These are phyloP conservation scores for Pseudophaeomoniella oleicola DNA, from an alignment of 2,329 filamentous ascomycete species.

Conservation along the genomic window DNA sequence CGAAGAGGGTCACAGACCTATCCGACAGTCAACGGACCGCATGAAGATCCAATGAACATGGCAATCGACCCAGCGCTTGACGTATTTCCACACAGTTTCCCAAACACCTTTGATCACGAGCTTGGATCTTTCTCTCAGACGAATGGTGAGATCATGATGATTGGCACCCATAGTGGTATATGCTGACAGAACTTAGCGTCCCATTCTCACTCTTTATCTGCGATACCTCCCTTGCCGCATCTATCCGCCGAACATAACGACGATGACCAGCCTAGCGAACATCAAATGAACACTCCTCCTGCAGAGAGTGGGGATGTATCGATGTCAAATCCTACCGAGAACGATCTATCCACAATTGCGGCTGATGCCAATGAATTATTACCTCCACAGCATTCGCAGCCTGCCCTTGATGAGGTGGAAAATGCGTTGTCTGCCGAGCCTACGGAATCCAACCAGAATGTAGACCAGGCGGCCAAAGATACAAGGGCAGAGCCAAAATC, in stretches of 20 bases:
- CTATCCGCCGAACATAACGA: neutral
- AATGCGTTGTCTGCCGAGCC: neutral
- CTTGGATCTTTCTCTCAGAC: neutral
- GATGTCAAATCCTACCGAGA: constrained; percentile 2
- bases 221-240: neutral
- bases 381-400: constrained; percentile 18
- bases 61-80: constrained; percentile 2
- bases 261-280: constrained; percentile 2
- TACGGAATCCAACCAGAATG: neutral
- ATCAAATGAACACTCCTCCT: constrained; percentile 3
- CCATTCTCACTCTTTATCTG: constrained; percentile 3
- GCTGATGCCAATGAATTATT: constrained; percentile 32
- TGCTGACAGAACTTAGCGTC: constrained; percentile 2
- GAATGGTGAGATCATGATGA: neutral
- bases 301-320: constrained; percentile 2
- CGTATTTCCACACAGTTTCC: constrained; percentile 6
- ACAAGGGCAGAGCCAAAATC: neutral
- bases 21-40: constrained; percentile 1
- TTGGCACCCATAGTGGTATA: constrained; percentile 3
- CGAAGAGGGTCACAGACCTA: constrained; percentile 2
- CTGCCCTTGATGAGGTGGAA: neutral
- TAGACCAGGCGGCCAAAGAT: neutral
- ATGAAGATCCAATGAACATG: constrained; percentile 3
- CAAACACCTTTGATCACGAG: constrained; percentile 3
- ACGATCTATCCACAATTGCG: constrained; percentile 27